Conservation (phyloP, 805 yeast species). For the Jamesozyma piceae region DNA sequence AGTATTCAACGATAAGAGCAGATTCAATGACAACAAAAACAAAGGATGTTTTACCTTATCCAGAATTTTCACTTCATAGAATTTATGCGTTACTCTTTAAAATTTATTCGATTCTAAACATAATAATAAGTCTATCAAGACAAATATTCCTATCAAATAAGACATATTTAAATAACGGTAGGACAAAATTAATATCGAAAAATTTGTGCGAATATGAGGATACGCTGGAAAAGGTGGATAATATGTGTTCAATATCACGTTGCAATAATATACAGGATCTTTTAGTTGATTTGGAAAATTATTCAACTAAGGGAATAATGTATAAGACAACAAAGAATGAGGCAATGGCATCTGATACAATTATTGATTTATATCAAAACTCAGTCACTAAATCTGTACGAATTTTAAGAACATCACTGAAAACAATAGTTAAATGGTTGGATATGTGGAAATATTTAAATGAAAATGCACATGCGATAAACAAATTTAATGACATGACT, state of each 20-base stretch:
- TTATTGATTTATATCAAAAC: slow-evolving; percentile 14
- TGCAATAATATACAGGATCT: neutral
- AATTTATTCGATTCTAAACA: slow-evolving; percentile 11
- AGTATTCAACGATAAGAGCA: slow-evolving; percentile 15
- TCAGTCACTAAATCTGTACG: slow-evolving; percentile 11
- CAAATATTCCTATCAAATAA: slow-evolving; percentile 24
- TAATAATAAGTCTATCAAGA: slow-evolving; percentile 16
- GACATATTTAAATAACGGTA: slow-evolving; percentile 10
- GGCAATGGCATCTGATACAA: neutral
- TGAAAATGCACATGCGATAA: slow-evolving; percentile 8
- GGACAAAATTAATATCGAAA: slow-evolving; percentile 14
- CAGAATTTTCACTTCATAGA: slow-evolving; percentile 34
- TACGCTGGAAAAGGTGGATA: slow-evolving; percentile 13
- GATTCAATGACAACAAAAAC: slow-evolving; percentile 2
- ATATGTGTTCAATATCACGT: slow-evolving; percentile 6
- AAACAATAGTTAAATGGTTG: slow-evolving; percentile 11
- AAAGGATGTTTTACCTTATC: slow-evolving; percentile 2
- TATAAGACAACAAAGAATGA: neutral
- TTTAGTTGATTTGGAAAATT: neutral
- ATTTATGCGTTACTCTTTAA: slow-evolving; percentile 31
- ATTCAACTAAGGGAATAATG: slow-evolving; percentile 4
- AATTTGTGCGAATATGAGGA: slow-evolving; percentile 22
- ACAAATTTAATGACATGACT: slow-evolving; percentile 9
- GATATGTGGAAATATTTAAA: slow-evolving; percentile 20
- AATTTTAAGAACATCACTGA: slow-evolving; percentile 10